Base-by-base conservation (phyloP, 2,329 filamentous ascomycete species). In the Chaetomium globosum region DNA sequence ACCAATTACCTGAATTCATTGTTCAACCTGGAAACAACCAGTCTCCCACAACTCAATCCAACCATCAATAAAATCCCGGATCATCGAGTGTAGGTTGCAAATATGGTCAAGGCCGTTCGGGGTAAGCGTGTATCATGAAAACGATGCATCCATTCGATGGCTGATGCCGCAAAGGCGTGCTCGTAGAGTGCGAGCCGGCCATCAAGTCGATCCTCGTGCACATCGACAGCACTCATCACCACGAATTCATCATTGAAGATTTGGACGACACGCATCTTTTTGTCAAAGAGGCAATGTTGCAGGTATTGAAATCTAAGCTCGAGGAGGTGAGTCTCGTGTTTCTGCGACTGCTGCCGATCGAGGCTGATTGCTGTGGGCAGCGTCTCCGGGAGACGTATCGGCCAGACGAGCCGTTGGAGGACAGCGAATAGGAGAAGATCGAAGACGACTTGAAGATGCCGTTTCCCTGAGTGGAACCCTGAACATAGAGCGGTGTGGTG, bases 131-230 rank as follows among this genome's bases (percentile, higher is more conserved):
- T 9, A 36, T 31, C 2, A n/a, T 13, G 19, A 23, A 9, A 33
- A 23, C 16, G 28, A 12, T 43, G 33, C 7, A 26, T 13, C 16
- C 9, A 36, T 16, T 5, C 43, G 49, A 26, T 36, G 5, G 31
- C 51, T 12, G 12, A 52, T n/a, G 2, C 6, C 19, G 3, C 46
- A n/a, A 59, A 86, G 90, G 90, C 68, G 88, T 91, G 31, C 83
- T 94, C 69, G 87, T 94, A 77, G 87, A 92, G 77, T 92, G 89
- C 78, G 91, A 94, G 75, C 89, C 91, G n/a, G 91, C 89, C 53
- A 93, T 94, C 83, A 93, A 93, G 78, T 90, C 91, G 68, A 92
- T 93, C 80, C 89, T 94, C 73, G 82, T 91, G 71, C 90, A 88
- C 73, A 90, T 94, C 71, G 89, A 94, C 77, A 85, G 81, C 72